Base-by-base conservation (phyloP, 768 basidiomycete species). In the Cystofilobasidium ferigula region DNA sequence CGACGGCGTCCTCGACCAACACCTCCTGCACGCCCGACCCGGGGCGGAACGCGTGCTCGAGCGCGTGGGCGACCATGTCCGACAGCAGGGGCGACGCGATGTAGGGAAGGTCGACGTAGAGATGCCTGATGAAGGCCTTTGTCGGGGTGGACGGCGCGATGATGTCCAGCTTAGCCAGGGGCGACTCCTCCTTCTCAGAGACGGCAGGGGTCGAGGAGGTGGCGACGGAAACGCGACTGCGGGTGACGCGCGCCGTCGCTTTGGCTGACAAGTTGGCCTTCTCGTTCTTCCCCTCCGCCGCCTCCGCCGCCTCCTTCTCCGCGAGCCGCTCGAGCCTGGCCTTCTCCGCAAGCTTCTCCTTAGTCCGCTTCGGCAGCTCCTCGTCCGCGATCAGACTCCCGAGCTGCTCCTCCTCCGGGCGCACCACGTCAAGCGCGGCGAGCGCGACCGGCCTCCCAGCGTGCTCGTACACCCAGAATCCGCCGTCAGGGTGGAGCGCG, bases 381-480 rank as follows among this genome's bases (percentile, higher is more conserved):
- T 63, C 35, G 20, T 32, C 42, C 3, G 30, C 24, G 34, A 58
- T 40, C 30, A 57, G 38, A 14, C 30, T 36, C 24, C 30, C 47
- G 14, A 66, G 59, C 16, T n/a, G n/a, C n/a, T 60, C 58, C 38
- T 61, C 42, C 18, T 18, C 13, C 1, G 64, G 58, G n/a, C 45
- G 45, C 28, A 57, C 58, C 26, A 57, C 64, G 38, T 66, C 64
- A 20, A 60, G 24, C 30, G 34, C 64, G 53, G 61, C 32, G 24
- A 47, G 30, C 8, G 57, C 57, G 53, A 66, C 48, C 38, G 61
- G 32, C 47, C 47, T 35, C 3, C 30, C 47, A 1, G 35, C 34
- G 64, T 66, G 58, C 32, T 35, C 16, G 57, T 66, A 66, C 34
- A 66, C 64, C 42, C 43, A 51, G 64, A 58, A 66, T 47, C 40